These are phyloP conservation scores for Peronospora farinosa DNA, from an alignment of 352 stramenopile species.

Conservation along the genomic window DNA sequence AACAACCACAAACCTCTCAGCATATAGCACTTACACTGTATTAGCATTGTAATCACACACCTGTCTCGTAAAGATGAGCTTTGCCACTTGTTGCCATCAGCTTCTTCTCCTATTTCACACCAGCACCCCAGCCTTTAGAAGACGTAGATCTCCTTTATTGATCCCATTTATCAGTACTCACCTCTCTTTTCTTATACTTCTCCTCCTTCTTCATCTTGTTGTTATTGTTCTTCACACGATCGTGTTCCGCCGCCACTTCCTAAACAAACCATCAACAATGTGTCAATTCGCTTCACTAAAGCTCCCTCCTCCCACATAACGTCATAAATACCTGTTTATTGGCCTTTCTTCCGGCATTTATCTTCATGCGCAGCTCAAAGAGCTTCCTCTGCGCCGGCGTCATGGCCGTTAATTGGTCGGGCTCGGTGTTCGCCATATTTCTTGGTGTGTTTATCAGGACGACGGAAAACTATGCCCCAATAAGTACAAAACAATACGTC, in stretches of 20 bases:
- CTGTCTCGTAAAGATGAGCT: constrained; percentile 60
- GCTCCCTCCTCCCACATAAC: background rate
- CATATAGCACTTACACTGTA: background rate
- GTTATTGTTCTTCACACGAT: constrained; percentile 58
- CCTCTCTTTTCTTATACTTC: constrained; percentile 48
- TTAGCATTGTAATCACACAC: constrained; percentile 18
- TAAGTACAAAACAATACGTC: background rate
- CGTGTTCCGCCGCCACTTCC: constrained; percentile 68
- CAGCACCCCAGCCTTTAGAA: background rate
- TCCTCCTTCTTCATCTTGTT: constrained; percentile 60
- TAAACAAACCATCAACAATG: constrained; percentile 16
- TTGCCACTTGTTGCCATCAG: constrained; percentile 32
- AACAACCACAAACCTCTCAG: constrained; percentile 2
- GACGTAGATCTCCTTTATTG: background rate
- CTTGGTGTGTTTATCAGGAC: background rate
- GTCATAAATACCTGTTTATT: constrained; percentile 58
- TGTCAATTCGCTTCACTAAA: background rate
- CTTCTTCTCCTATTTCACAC: constrained; percentile 46
- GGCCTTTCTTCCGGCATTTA: constrained; percentile 71
- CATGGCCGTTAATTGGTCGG: constrained; percentile 52
- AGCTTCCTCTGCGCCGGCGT: constrained; percentile 74
- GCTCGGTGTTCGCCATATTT: constrained; percentile 30
- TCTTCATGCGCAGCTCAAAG: constrained; percentile 83
- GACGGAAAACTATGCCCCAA: background rate
- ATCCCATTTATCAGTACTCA: constrained; percentile 2